These are phyloP conservation scores for Taxawa tesnikishii DNA, from an alignment of 2,329 filamentous ascomycete genomes.

Conservation along the genomic window DNA sequence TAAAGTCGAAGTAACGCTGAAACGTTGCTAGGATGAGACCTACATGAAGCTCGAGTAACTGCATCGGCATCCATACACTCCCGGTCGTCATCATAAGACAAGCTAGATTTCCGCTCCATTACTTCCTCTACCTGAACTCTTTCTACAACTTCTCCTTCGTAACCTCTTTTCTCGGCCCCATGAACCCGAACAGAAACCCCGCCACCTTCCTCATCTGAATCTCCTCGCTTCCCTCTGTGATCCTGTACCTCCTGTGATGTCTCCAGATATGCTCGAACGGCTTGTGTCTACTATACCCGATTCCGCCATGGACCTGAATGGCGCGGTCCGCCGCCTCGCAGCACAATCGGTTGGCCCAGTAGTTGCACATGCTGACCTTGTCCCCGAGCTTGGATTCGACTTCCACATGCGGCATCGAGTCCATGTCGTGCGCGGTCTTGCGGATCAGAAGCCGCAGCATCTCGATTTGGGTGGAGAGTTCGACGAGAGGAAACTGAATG, in stretches of 20 bases:
- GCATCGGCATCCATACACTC: too few relatives aligned
- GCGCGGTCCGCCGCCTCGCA: slow-evolving; percentile 49
- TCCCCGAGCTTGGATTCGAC: slow-evolving; percentile 48
- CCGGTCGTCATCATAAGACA: too few relatives aligned
- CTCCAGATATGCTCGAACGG: slow-evolving; percentile 56
- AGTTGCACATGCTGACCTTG: slow-evolving; percentile 55
- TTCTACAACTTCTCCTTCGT: too few relatives aligned
- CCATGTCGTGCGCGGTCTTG: slow-evolving; percentile 51
- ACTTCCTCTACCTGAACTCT: too few relatives aligned
- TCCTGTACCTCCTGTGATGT: slow-evolving; percentile 50
- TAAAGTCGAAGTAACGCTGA: too few relatives aligned
- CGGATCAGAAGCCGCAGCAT: slow-evolving; percentile 50
- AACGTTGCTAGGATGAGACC: too few relatives aligned
- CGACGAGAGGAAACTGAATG: slow-evolving; percentile 53
- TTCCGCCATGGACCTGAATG: slow-evolving; percentile 50
- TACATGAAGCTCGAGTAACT: too few relatives aligned
- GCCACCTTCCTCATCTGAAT: slow-evolving; percentile 56
- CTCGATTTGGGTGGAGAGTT: slow-evolving; percentile 48
- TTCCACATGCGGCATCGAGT: slow-evolving; percentile 38
- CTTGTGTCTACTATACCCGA: slow-evolving; percentile 45
- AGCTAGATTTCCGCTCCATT: too few relatives aligned
- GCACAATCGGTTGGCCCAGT: slow-evolving; percentile 49
- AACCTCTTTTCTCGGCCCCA: too few relatives aligned
- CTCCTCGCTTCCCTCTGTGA: slow-evolving; percentile 53
- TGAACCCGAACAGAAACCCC: slow-evolving; percentile 45